phyloP scores from a whole-genome alignment of 768 basidiomycete genomes.

The Tricholoma matsutake region DNA sequence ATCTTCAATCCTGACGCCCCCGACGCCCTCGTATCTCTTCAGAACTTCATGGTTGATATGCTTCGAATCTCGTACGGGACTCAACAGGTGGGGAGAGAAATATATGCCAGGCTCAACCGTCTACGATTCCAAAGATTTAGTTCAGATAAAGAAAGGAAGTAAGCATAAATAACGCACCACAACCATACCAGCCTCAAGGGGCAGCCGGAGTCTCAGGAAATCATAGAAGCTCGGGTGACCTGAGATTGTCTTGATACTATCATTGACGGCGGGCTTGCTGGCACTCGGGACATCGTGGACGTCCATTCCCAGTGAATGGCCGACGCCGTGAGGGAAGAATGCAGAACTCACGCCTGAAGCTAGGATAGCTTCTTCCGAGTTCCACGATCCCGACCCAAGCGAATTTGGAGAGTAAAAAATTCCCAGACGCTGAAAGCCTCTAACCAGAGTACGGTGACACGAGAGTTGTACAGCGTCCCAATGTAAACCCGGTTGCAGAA shows the following conservation, averaged over 20 bases:
- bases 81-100: constrained; percentile 78
- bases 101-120: constrained; percentile 92
- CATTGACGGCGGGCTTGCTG: constrained; percentile 65
- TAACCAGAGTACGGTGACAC: constrained; percentile 79
- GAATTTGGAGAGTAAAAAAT: constrained; percentile 69
- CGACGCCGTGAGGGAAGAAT: constrained; percentile 94
- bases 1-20: constrained; percentile 94
- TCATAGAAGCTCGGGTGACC: constrained; percentile 69
- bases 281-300: constrained; percentile 89
- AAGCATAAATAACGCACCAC: constrained; percentile 51
- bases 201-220: constrained; percentile 76
- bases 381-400: constrained; percentile 50
- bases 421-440: constrained; percentile 78
- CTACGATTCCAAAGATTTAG: constrained; percentile 31
- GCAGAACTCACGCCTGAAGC: constrained; percentile 74
- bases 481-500: constrained; percentile 73
- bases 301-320: constrained; percentile 90
- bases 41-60: constrained; percentile 71
- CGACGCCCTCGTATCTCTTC: constrained; percentile 72
- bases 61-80: constrained; percentile 55
- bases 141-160: not conserved
- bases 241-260: constrained; percentile 40
- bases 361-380: constrained; percentile 66
- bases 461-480: constrained; percentile 88
- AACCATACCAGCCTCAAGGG: constrained; percentile 78